Evolutionary conservation across 163 green algal genomes (phyloP), one percentile per base, ranked within the genome.

Genomic region (Chlorella variabilis): DNA sequence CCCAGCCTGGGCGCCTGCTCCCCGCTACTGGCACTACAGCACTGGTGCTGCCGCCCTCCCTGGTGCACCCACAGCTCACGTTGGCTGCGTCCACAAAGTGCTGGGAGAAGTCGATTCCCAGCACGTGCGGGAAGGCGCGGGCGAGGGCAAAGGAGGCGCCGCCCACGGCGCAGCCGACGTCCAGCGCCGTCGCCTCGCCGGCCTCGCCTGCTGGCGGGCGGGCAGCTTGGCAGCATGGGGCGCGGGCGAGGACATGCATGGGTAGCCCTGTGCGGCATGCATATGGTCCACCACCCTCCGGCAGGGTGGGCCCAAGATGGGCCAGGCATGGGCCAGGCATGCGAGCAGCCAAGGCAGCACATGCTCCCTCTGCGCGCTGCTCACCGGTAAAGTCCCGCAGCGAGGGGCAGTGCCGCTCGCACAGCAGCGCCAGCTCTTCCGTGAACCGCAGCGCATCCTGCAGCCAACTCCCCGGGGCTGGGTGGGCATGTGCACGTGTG

Each of bases 401-500:
- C 21, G 86, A 81, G 13, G 54, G 25, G 68, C 86, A 90, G 75
- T 88, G 80, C 27, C 73, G 74, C 67, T 88, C 87, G 51, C 80
- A 89, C 58, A 92, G 73, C 45, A 75, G 9, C 13, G 80, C 86
- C 39, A 87, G 75, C 33, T 63, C 27, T 58, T 48, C 38, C 1
- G 80, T 51, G 83, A 96, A 96, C 29, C 80, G 48, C 67, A 94
- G 82, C 27, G 90, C 91, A 5, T 87, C 84, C 87, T 92, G 88
- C 59, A 71, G 34, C 29, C 6, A 25, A 20, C 11, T 29, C 13
- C 4, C 7, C 9, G 54, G 54, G 54, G 54, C 25, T 9, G 20
- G 54, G 54, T n/a, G n/a, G n/a, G n/a, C n/a, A n/a, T n/a, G n/a
- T n/a, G n/a, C n/a, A n/a, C n/a, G n/a, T n/a, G n/a, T n/a, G n/a